Evolutionary conservation across 768 basidiomycete species (phyloP), one percentile per base, ranked within the genome.

Genomic region (Tubosaeta sp.): DNA sequence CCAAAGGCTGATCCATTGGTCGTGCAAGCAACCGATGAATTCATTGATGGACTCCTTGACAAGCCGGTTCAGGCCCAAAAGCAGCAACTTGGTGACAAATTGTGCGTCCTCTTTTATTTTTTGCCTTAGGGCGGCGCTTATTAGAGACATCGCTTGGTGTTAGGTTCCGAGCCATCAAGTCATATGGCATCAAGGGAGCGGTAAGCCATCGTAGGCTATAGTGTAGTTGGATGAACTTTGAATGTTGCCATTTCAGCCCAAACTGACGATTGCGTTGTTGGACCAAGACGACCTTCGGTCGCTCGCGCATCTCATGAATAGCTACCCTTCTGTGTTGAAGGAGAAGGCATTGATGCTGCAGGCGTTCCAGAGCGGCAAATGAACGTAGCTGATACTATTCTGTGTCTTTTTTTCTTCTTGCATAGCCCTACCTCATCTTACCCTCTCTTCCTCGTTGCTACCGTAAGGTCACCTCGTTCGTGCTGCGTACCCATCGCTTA

Each of bases 251-350:
- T 46, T 56, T 31, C 58, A 89, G 83, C 88, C 90, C 44, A 93
- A 93, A 65, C 72, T 91, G 55, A 94, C 92, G 1, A 90, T 96
- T 59, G 72, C 79, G 5, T 77, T 94, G 9, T 72, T 95, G 53
- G 90, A 94, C 61, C 77, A 85, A 59, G 93, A 94, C 52, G 92
- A 95, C 61, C 77, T 94, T 21, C 81, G 86, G 38, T 75, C 90
- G 5, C 77, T 94, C 42, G 86, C 89, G 6, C 89, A 91, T 65
- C 77, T 94, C 38, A 84, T 90, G 84, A 88, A 91, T 67, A 88
- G 88, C 64, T 93, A 90, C 66, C 87, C 89, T 11, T 70, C 80
- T 8, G 78, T 92, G 2, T 74, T 94, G 52, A 92, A 87, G 71
- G 88, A 90, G 66, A 93, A 92, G 71, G 83, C 72, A 11, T 52